Evolutionary conservation across 75 land plant genomes (phyloP).

Genomic region (Ceratopteris richardii): DNA sequence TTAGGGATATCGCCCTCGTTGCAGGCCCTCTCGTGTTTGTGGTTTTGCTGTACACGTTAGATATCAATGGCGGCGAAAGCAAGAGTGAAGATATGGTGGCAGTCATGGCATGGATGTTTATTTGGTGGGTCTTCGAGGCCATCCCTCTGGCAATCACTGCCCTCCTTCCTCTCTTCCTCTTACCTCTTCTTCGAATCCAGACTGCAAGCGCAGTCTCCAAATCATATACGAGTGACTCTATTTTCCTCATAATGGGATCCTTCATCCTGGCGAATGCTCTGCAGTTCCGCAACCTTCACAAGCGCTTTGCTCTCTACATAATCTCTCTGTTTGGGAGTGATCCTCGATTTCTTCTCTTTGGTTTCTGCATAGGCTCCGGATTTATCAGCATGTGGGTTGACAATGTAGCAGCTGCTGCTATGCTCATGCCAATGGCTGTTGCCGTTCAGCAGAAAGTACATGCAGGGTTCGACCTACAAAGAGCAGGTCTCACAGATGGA

Average conservation of each 20-base stretch:
- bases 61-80: conserved; percentile 24
- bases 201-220: conserved; percentile 59
- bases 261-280: conserved; percentile 84
- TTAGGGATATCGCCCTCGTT: conserved; percentile 11
- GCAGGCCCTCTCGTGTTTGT: conserved; percentile 42
- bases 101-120: conserved; percentile 59
- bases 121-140: conserved; percentile 90
- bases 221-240: conserved; percentile 76
- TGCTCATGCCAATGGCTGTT: conserved; percentile 92
- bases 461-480: conserved; percentile 2
- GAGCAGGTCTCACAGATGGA: not conserved
- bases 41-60: conserved; percentile 25
- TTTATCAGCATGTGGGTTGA: conserved; percentile 97
- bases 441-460: conserved; percentile 57
- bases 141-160: conserved; percentile 80
- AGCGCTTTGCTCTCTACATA: conserved; percentile 67
- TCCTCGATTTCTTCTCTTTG: conserved; percentile 66
- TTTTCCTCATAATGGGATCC: conserved; percentile 77
- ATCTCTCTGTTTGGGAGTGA: conserved; percentile 65
- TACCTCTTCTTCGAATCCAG: conserved; percentile 56
- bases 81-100: conserved; percentile 45
- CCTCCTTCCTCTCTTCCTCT: conserved; percentile 71
- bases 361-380: conserved; percentile 68
- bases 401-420: conserved; percentile 72
- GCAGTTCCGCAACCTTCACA: conserved; percentile 63